These are phyloP conservation scores for Albugo candida DNA, from an alignment of 352 stramenopile species.

Conservation along the genomic window DNA sequence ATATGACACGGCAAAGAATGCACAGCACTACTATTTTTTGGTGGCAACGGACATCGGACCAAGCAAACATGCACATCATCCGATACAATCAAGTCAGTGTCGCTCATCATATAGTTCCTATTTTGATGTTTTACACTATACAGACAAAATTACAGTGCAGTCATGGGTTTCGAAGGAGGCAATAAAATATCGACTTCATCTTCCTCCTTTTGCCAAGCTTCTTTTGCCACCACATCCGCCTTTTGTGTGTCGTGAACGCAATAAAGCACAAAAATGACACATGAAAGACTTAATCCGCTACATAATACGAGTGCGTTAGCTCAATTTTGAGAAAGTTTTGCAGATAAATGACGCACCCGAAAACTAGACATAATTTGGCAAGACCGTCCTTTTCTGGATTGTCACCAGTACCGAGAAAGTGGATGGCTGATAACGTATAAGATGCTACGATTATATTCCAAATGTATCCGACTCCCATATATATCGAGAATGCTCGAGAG, in stretches of 20 bases:
- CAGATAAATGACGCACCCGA: slow-evolving; percentile 9
- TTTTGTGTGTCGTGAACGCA: slow-evolving; percentile 7
- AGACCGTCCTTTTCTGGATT: slow-evolving; percentile 70
- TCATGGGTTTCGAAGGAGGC: not conserved
- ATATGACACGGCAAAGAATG: slow-evolving; percentile 64
- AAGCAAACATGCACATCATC: slow-evolving; percentile 27
- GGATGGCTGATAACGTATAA: slow-evolving; percentile 63
- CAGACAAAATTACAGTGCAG: too few species aligned
- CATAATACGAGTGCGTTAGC: not conserved
- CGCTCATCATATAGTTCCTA: not conserved
- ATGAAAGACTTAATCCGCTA: not conserved
- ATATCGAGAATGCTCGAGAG: slow-evolving; percentile 62
- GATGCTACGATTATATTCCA: slow-evolving; percentile 70
- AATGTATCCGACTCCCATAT: slow-evolving; percentile 70
- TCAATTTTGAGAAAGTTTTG: not conserved
- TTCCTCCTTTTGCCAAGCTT: not conserved
- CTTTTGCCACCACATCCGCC: not conserved
- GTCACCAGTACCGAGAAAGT: slow-evolving; percentile 28
- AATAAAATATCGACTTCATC: slow-evolving; percentile 1
- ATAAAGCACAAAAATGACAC: slow-evolving; percentile 7
- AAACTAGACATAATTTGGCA: slow-evolving; percentile 69
- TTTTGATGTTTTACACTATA: not conserved
- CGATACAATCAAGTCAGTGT: not conserved
- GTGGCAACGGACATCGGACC: slow-evolving; percentile 46
- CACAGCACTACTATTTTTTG: slow-evolving; percentile 23